Percentiles rank a stretch among this genome's conserved stretches.
These are phyloP conservation scores for Xylariaceae sp. DNA, from an alignment of 2,329 filamentous ascomycete genomes.

Conservation along the genomic window DNA sequence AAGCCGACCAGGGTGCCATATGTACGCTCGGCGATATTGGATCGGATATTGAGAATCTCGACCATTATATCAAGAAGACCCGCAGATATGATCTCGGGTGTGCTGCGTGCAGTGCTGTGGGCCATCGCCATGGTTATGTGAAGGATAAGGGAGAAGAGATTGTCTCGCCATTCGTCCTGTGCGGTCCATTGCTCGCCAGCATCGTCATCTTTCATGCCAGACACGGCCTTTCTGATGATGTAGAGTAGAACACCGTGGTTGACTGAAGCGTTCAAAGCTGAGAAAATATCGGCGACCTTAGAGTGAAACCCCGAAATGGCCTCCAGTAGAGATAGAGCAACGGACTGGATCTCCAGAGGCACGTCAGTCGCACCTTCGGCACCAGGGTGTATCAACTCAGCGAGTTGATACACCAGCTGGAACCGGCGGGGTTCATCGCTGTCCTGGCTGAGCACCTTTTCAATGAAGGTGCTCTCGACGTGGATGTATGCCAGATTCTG, in stretches of 20 bases:
- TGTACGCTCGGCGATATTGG: conserved; percentile 71
- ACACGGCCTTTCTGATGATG: conserved; percentile 81
- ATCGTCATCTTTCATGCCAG: conserved; percentile 60
- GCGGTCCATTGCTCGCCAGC: conserved; percentile 55
- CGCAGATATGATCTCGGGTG: conserved; percentile 72
- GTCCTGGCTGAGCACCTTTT: conserved; percentile 81
- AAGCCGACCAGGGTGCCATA: conserved; percentile 81
- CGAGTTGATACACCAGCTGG: conserved; percentile 86
- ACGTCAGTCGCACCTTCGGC: conserved; percentile 59
- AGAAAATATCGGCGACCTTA: conserved; percentile 74
- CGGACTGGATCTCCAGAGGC: conserved; percentile 71
- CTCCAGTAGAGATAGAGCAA: conserved; percentile 74
- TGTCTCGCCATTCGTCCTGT: conserved; percentile 82
- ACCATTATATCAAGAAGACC: conserved; percentile 86
- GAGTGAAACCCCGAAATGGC: conserved; percentile 73
- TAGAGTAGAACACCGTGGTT: conserved; percentile 95
- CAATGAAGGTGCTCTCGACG: conserved; percentile 71
- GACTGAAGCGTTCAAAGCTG: conserved; percentile 89
- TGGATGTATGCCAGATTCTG: conserved; percentile 89
- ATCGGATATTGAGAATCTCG: conserved; percentile 78
- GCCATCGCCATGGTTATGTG: conserved; percentile 68
- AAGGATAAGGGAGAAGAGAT: conserved; percentile 79
- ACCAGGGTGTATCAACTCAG: conserved; percentile 82
- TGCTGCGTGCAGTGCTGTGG: conserved; percentile 26
- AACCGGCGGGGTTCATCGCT: conserved; percentile 81